A percentile compares a stretch with the other conserved stretches of the same genome.
Conservation (phyloP, 2,329 filamentous ascomycete genomes). For the Ascochyta fabae region DNA sequence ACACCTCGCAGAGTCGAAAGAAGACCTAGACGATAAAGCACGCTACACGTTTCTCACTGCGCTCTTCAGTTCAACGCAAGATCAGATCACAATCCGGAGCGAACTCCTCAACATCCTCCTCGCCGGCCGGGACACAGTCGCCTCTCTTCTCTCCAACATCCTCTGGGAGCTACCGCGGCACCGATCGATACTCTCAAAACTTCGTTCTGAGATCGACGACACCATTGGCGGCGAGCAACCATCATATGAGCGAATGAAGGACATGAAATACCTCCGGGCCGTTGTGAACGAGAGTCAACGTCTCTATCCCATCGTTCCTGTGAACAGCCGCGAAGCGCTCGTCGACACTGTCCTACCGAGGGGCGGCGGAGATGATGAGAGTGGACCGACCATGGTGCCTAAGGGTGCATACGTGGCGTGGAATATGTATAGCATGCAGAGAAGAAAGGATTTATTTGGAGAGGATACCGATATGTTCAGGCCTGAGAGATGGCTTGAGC, state of each 20-base stretch:
- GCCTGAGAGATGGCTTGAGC: conserved; percentile 46
- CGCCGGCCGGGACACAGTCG: conserved; percentile 46
- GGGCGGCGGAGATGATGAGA: conserved; percentile 40
- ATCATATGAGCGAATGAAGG: conserved; percentile 38
- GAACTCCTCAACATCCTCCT: conserved; percentile 45
- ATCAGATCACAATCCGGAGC: conserved; percentile 29
- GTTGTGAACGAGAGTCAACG: conserved; percentile 42
- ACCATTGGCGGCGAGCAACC: conserved; percentile 53
- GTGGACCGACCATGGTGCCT: conserved; percentile 33
- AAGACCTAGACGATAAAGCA: background rate
- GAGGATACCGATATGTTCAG: conserved; percentile 39
- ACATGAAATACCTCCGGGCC: conserved; percentile 37
- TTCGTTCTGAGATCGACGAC: conserved; percentile 46
- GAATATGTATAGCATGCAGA: conserved; percentile 35
- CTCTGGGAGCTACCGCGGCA: conserved; percentile 48
- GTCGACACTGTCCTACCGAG: conserved; percentile 37
- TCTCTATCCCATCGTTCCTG: conserved; percentile 40
- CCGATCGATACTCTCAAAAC: conserved; percentile 37
- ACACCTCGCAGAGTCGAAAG: background rate
- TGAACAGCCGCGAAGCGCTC: conserved; percentile 37
- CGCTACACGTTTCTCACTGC: conserved; percentile 37
- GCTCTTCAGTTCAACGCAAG: conserved; percentile 24
- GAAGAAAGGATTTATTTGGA: conserved; percentile 40
- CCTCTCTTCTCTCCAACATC: conserved; percentile 39
- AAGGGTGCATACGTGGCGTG: conserved; percentile 32